Evolutionary conservation across 2,329 filamentous ascomycete species (phyloP).

Genomic region (Aspergillus intermedius): DNA sequence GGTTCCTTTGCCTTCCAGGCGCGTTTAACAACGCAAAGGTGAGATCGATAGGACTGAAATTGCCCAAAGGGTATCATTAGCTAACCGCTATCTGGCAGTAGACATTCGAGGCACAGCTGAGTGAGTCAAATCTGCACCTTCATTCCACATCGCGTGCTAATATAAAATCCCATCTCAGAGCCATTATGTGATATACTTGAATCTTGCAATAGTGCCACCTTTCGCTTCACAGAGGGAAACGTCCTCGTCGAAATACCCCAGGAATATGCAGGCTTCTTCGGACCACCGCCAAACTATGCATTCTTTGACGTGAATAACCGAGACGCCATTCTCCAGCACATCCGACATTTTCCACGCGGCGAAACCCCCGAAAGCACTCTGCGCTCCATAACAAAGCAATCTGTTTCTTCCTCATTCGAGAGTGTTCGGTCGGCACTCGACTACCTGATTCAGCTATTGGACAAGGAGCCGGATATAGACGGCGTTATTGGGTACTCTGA

Average conservation of each 20-base stretch:
- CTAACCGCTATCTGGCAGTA: not conserved
- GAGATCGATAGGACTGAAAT: no score
- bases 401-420: not conserved
- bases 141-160: not conserved
- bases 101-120: not conserved
- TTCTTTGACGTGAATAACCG: not conserved
- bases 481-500: constrained; percentile 22
- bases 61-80: no score
- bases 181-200: not conserved
- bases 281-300: not conserved
- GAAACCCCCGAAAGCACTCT: not conserved
- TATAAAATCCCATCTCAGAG: not conserved
- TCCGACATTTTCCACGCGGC: not conserved
- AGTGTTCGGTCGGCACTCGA: not conserved
- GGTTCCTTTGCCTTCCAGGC: no score
- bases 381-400: not conserved
- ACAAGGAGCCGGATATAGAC: constrained; percentile 15
- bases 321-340: not conserved
- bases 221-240: not conserved
- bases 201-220: not conserved
- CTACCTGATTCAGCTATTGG: constrained; percentile 7
- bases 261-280: not conserved
- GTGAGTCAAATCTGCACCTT: not conserved
- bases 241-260: not conserved
- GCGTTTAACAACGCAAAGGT: no score